phyloP scores from a whole-genome alignment of 768 basidiomycete genomes.

The Pluteus cervinus region DNA sequence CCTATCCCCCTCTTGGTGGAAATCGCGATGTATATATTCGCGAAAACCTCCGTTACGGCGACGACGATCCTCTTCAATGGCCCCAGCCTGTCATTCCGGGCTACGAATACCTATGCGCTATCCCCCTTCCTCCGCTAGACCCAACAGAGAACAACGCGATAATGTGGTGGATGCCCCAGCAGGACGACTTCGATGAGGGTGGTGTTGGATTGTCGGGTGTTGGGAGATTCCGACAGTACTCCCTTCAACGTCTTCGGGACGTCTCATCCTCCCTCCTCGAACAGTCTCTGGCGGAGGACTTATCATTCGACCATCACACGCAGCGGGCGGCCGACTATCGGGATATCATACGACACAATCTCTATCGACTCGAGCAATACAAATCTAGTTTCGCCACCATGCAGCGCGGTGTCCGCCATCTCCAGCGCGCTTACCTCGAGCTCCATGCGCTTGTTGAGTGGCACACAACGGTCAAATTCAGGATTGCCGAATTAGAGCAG shows the following conservation, averaged over 20 bases:
- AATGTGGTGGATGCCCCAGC: conserved; percentile 2
- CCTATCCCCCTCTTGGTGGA: background rate
- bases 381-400: too few relatives aligned
- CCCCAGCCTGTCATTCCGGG: background rate
- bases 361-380: too few relatives aligned
- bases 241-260: too few relatives aligned
- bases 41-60: background rate
- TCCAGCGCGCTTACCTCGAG: background rate
- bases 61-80: conserved; percentile 1
- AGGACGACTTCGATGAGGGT: background rate
- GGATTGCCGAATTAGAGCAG: background rate
- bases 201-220: too few relatives aligned
- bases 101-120: conserved; percentile 1
- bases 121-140: background rate
- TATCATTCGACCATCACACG: too few relatives aligned
- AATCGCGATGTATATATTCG: background rate
- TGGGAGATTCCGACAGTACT: too few relatives aligned
- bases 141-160: background rate
- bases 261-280: too few relatives aligned
- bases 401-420: too few relatives aligned
- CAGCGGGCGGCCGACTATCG: too few relatives aligned
- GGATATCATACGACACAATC: too few relatives aligned
- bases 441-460: background rate
- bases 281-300: too few relatives aligned
- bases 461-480: background rate